phyloP scores from a whole-genome alignment of 305 asterid species.

The Petunia hybrid region DNA sequence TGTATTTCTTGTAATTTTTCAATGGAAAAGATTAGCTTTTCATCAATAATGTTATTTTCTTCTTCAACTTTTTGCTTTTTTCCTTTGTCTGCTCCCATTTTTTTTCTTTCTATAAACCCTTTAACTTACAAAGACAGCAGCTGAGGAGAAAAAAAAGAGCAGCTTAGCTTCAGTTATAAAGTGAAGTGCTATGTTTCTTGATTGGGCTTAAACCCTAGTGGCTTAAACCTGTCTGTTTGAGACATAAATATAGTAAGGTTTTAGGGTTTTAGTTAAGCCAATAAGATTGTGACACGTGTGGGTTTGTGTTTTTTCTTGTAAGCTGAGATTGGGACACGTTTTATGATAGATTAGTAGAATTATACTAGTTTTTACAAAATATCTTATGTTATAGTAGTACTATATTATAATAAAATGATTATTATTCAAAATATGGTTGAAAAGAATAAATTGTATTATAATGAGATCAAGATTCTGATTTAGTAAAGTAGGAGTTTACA shows the following conservation, averaged over 20 bases:
- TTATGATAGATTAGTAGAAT: no score
- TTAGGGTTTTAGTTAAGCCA: background rate
- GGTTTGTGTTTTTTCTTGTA: background rate
- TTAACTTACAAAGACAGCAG: constrained; percentile 27
- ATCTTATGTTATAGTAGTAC: no score
- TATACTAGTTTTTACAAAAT: no score
- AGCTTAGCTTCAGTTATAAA: background rate
- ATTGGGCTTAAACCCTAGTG: constrained; percentile 59
- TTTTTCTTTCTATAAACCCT: constrained; percentile 40
- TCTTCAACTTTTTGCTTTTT: constrained; percentile 84
- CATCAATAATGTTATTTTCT: constrained; percentile 58
- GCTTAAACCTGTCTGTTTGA: constrained; percentile 13
- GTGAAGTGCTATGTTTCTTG: constrained; percentile 14
- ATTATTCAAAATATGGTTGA: no score
- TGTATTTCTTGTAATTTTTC: constrained; percentile 92
- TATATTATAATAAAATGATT: no score
- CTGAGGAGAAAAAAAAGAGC: background rate
- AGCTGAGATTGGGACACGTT: background rate
- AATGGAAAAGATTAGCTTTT: constrained; percentile 68
- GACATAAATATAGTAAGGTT: background rate
- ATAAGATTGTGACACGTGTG: background rate
- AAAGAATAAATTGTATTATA: no score
- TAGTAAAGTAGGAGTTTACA: no score
- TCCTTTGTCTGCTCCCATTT: constrained; percentile 88
- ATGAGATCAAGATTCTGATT: no score